Percentiles rank a stretch among this genome's conserved stretches.
phyloP scores from a whole-genome alignment of 345 rosid species.

The Salix koriyanagi region DNA sequence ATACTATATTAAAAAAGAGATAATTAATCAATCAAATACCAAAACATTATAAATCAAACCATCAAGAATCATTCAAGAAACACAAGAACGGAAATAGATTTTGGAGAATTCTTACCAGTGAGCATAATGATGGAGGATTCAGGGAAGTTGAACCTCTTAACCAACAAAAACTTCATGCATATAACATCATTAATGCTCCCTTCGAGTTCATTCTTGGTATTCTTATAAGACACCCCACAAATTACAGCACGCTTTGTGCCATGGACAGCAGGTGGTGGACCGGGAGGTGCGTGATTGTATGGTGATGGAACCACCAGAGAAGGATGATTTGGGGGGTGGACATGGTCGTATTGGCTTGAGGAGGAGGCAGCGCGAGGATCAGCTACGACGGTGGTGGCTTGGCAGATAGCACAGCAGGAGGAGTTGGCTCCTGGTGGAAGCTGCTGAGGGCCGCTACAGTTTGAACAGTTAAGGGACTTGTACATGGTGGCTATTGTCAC shows the following conservation, averaged over 20 bases:
- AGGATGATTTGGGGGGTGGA: slow-evolving; percentile 13
- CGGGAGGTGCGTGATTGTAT: slow-evolving; percentile 47
- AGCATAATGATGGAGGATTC: slow-evolving; percentile 82
- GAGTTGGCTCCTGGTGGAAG: slow-evolving; percentile 62
- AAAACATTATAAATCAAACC: no score
- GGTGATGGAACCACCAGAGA: slow-evolving; percentile 32
- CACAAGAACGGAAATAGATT: not conserved
- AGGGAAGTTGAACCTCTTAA: slow-evolving; percentile 67
- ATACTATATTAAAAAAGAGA: no score
- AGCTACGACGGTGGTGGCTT: slow-evolving; percentile 41
- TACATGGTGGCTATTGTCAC: slow-evolving; percentile 21
- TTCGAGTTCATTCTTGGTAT: slow-evolving; percentile 52
- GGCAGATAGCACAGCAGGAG: slow-evolving; percentile 78
- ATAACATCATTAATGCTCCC: slow-evolving; percentile 82
- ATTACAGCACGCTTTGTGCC: slow-evolving; percentile 79
- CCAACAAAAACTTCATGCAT: slow-evolving; percentile 81
- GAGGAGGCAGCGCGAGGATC: slow-evolving; percentile 25
- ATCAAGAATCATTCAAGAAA: not conserved
- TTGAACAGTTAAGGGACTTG: slow-evolving; percentile 65
- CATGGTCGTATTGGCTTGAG: slow-evolving; percentile 10
- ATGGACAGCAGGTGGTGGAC: slow-evolving; percentile 44
- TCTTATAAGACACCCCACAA: slow-evolving; percentile 64
- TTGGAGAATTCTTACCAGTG: slow-evolving; percentile 36
- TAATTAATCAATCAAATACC: no score
- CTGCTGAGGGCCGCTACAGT: slow-evolving; percentile 59